A percentile compares a stretch with the other conserved stretches of the same genome.
phyloP scores from a whole-genome alignment of 2,329 filamentous ascomycete species.

The Claviceps paspali region DNA sequence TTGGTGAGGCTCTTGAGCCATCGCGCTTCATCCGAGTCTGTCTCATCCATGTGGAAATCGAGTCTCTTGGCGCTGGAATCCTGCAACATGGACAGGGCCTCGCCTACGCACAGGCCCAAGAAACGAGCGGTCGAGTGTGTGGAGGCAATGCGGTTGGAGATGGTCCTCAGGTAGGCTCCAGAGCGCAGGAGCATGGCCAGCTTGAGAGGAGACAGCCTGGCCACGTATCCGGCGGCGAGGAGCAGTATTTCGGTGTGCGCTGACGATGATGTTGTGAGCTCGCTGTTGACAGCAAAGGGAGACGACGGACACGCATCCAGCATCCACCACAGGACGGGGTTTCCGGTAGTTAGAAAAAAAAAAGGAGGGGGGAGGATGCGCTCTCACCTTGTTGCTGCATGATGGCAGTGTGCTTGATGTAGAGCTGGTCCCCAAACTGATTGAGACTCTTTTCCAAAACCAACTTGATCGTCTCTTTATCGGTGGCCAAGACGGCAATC shows the following conservation, averaged over 20 bases:
- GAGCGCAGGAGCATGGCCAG: slow-evolving; percentile 57
- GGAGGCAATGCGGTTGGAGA: slow-evolving; percentile 73
- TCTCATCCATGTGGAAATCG: slow-evolving; percentile 73
- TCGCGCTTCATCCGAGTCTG: slow-evolving; percentile 52
- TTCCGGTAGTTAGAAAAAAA: not conserved
- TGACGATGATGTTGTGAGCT: too few species aligned
- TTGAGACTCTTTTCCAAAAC: slow-evolving; percentile 54
- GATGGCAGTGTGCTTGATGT: slow-evolving; percentile 72
- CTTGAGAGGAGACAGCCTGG: slow-evolving; percentile 48
- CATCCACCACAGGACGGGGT: too few species aligned
- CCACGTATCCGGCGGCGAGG: slow-evolving; percentile 60
- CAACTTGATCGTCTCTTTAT: slow-evolving; percentile 33
- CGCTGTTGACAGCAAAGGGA: too few species aligned
- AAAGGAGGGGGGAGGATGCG: not conserved
- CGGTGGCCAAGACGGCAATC: slow-evolving; percentile 38
- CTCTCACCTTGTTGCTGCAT: slow-evolving; percentile 68
- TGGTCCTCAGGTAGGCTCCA: slow-evolving; percentile 54
- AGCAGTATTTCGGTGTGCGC: slow-evolving; percentile 69
- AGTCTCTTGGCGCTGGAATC: slow-evolving; percentile 58
- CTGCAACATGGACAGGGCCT: slow-evolving; percentile 47
- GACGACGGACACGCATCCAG: too few species aligned
- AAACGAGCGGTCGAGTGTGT: slow-evolving; percentile 63
- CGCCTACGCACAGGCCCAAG: slow-evolving; percentile 77
- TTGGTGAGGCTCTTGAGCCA: slow-evolving; percentile 58
- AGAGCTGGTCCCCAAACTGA: slow-evolving; percentile 73